These are phyloP conservation scores for Ambrosia hybrid DNA, from an alignment of 140 eudicot genomes.

Conservation along the genomic window DNA sequence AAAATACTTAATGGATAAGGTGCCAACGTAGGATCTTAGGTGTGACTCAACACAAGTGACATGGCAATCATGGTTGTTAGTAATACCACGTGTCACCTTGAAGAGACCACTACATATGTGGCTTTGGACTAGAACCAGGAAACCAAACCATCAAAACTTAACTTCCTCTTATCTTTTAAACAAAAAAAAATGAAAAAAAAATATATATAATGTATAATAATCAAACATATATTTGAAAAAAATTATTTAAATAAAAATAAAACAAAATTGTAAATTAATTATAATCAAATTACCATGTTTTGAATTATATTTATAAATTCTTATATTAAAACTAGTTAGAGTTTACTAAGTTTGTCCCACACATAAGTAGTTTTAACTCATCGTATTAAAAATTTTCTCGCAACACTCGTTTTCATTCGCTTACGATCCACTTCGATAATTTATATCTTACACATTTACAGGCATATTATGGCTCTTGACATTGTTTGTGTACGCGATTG, in stretches of 20 bases:
- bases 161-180: not conserved
- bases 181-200: not conserved
- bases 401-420: not conserved
- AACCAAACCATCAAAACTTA: slow-evolving; percentile 18
- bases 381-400: no score
- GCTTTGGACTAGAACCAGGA: slow-evolving; percentile 28
- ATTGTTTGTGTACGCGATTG: not conserved
- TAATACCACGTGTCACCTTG: slow-evolving; percentile 23
- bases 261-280: not conserved
- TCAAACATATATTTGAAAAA: not conserved
- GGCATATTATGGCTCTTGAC: not conserved
- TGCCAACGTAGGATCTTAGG: slow-evolving; percentile 26
- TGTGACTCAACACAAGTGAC: slow-evolving; percentile 31
- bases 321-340: not conserved
- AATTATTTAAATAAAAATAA: not conserved
- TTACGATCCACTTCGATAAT: not conserved
- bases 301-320: not conserved
- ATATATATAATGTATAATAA: not conserved
- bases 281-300: not conserved
- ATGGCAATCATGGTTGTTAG: slow-evolving; percentile 31
- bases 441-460: not conserved
- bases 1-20: slow-evolving; percentile 26
- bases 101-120: slow-evolving; percentile 25
- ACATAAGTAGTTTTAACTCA: not conserved
- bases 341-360: not conserved